Evolutionary conservation across 768 basidiomycete genomes (phyloP), one percentile per base, ranked within the genome.

Genomic region (Mycena haematopus): DNA sequence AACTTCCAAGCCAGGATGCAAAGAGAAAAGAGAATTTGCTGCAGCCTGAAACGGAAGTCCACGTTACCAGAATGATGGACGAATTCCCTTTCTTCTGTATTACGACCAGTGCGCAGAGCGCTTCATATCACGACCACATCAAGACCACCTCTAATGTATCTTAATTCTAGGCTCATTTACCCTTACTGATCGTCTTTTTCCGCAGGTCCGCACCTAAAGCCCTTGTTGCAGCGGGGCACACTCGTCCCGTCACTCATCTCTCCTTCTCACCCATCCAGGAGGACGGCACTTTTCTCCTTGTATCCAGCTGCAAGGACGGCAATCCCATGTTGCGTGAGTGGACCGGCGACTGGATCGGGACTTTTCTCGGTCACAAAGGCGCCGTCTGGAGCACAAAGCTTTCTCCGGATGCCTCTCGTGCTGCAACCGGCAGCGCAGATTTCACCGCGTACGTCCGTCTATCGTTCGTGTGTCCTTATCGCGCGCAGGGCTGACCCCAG

Each of bases 311-410:
- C 82, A 99, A 99, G 78, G 97, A 99, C 82, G 97, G 97, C 35
- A 98, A 95, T 70, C 96, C 95, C 47, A 96, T 96, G 93, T 80
- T 97, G 68, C 87, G 95, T 72, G 91, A 95, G 72, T 96, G 96
- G 96, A 92, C 93, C 58, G 96, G 96, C 35, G 97, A 99, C 76
- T 99, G 97, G 97, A 92, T 97, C 73, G 97, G 97, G 38, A 93
- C 91, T 19, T 93, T 92, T 74, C 81, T 93, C 44, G 91, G 91
- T 24, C 91, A 92, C 78, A 92, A 93, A 75, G 97, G 96, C 69
- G 96, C 96, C 9, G 96, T 99, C 4, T 99, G 96, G 96, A 89
- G 92, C 67, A 92, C 92, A 52, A 96, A 97, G 77, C 86, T 99
- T 63, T 93, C 91, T 27, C 78, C 83, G 22, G 96, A 98, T 76